These are phyloP conservation scores for Achaetomiella virescens DNA, from an alignment of 495 filamentous ascomycete species.

Conservation along the genomic window DNA sequence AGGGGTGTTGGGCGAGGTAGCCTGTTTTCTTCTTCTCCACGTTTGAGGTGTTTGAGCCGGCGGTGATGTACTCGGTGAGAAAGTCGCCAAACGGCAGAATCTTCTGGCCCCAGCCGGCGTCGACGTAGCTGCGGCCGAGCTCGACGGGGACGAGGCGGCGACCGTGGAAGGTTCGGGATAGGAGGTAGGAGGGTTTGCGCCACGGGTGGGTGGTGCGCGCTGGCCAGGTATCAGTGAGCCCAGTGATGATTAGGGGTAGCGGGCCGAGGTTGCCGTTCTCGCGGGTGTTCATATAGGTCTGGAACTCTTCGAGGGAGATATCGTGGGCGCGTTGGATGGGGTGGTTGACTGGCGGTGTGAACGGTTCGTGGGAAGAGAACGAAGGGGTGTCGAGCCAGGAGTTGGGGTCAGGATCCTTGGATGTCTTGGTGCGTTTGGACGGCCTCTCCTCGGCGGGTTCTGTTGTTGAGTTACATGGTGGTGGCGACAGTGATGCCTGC, in stretches of 20 bases:
- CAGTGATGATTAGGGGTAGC: slow-evolving; percentile 64
- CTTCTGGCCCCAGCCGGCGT: slow-evolving; percentile 77
- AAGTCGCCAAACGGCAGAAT: slow-evolving; percentile 75
- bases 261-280: slow-evolving; percentile 25
- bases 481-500: not conserved
- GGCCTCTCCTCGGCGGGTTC: not conserved
- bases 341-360: slow-evolving; percentile 34
- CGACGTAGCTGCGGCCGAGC: slow-evolving; percentile 82
- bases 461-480: not conserved
- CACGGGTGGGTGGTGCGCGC: slow-evolving; percentile 64
- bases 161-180: slow-evolving; percentile 68
- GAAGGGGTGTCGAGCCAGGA: slow-evolving; percentile 25
- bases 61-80: slow-evolving; percentile 49
- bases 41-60: slow-evolving; percentile 8
- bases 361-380: slow-evolving; percentile 37
- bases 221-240: slow-evolving; percentile 66
- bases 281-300: slow-evolving; percentile 48
- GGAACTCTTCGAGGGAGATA: slow-evolving; percentile 57
- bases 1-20: slow-evolving; percentile 90
- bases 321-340: slow-evolving; percentile 31
- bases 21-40: slow-evolving; percentile 34
- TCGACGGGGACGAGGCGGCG: slow-evolving; percentile 81
- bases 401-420: not conserved
- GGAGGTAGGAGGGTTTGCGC: slow-evolving; percentile 67
- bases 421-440: not conserved